Conservation (phyloP, 2,329 filamentous ascomycete species). For the Eutypella sp. region DNA sequence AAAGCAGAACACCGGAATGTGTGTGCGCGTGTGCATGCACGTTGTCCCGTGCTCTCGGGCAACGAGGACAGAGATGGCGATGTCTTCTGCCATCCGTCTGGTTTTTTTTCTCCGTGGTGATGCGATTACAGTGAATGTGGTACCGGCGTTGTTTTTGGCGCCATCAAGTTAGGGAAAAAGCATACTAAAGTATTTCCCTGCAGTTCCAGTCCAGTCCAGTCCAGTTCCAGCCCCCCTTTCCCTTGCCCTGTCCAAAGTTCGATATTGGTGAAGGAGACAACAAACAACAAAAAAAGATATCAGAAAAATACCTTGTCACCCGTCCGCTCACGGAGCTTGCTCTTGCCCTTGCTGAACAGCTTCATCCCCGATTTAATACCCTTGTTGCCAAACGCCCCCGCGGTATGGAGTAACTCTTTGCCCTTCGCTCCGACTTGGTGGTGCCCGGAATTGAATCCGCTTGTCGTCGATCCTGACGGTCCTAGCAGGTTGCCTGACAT, state of each 20-base stretch:
- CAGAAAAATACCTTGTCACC: conserved; percentile 86
- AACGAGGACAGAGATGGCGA: neutral
- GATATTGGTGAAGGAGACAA: conserved; percentile 23
- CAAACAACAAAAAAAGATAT: conserved; percentile 33
- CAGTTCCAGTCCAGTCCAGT: too few species aligned
- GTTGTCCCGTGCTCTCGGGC: neutral
- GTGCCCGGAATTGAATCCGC: conserved; percentile 49
- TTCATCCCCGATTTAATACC: conserved; percentile 89
- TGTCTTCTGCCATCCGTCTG: neutral
- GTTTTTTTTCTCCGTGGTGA: too few species aligned
- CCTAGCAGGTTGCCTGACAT: conserved; percentile 25
- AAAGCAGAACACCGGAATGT: too few species aligned
- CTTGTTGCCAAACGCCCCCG: conserved; percentile 85
- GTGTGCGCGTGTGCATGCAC: too few species aligned
- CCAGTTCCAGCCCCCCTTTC: too few species aligned
- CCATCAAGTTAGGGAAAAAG: too few species aligned
- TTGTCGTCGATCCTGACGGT: conserved; percentile 33
- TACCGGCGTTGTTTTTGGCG: too few species aligned
- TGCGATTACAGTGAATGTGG: neutral
- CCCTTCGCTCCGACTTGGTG: conserved; percentile 73
- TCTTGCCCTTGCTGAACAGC: conserved; percentile 84
- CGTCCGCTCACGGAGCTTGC: conserved; percentile 62
- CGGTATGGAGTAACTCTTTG: conserved; percentile 83
- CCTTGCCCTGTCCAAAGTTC: too few species aligned
- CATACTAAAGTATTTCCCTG: too few species aligned